phyloP scores from a whole-genome alignment of 2,329 filamentous ascomycete genomes.

The Helminthosporium solani region DNA sequence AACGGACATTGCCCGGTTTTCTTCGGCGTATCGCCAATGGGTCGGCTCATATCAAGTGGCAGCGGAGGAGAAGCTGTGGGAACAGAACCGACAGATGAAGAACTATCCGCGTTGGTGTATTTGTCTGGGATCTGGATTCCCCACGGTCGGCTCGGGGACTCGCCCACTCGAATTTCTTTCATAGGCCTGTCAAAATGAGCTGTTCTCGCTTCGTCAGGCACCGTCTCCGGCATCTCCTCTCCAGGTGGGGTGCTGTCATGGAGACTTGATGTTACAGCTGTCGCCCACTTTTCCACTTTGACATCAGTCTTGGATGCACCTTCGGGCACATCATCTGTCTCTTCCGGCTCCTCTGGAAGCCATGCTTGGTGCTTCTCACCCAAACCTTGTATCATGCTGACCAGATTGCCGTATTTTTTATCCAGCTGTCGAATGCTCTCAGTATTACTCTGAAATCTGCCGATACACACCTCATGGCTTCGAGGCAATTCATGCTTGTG shows the following conservation, averaged over 20 bases:
- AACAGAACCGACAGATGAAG: slow-evolving; percentile 41
- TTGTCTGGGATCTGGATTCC: slow-evolving; percentile 77
- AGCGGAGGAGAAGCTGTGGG: slow-evolving; percentile 52
- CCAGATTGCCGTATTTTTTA: slow-evolving; percentile 88
- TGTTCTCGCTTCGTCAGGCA: slow-evolving; percentile 60
- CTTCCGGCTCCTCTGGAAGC: slow-evolving; percentile 61
- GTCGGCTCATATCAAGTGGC: slow-evolving; percentile 48
- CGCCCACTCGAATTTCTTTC: slow-evolving; percentile 87
- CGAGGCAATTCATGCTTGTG: slow-evolving; percentile 94
- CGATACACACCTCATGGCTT: slow-evolving; percentile 89
- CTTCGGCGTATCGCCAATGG: slow-evolving; percentile 27
- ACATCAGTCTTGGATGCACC: slow-evolving; percentile 57
- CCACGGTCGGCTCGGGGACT: slow-evolving; percentile 91
- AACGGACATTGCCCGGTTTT: slow-evolving; percentile 40
- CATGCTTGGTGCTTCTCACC: slow-evolving; percentile 85
- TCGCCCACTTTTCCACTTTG: slow-evolving; percentile 83
- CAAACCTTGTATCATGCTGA: slow-evolving; percentile 91
- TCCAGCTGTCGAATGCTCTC: slow-evolving; percentile 84
- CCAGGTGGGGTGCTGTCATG: slow-evolving; percentile 43
- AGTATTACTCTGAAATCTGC: slow-evolving; percentile 84
- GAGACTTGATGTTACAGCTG: slow-evolving; percentile 65
- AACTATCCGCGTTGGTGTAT: slow-evolving; percentile 45
- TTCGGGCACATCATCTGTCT: slow-evolving; percentile 49
- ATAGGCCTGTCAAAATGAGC: slow-evolving; percentile 80
- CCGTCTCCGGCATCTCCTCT: slow-evolving; percentile 40